Percentiles rank a stretch among this genome's conserved stretches.
Evolutionary conservation across 2,329 filamentous ascomycete species (phyloP).

Genomic region (Annulohypoxylon truncatum): DNA sequence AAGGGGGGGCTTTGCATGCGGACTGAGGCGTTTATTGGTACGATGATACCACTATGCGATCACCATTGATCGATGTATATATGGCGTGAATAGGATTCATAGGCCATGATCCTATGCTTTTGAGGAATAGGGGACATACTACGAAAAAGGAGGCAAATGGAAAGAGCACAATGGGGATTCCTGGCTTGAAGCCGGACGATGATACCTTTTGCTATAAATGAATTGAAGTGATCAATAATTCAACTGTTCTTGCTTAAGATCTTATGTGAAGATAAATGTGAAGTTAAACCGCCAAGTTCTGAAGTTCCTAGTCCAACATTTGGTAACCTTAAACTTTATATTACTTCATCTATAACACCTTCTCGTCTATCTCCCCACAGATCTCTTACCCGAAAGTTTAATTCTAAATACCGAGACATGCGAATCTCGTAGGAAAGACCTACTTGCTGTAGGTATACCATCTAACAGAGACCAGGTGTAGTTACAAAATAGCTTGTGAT

Average conservation of each 20-base stretch:
- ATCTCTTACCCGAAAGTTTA: slow-evolving; percentile 2
- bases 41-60: slow-evolving; percentile 34
- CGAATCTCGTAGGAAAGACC: background rate
- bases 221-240: slow-evolving; percentile 14
- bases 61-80: slow-evolving; percentile 32
- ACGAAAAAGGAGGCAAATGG: slow-evolving; percentile 12
- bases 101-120: slow-evolving; percentile 11
- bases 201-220: slow-evolving; percentile 34
- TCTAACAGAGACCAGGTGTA: background rate
- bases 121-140: slow-evolving; percentile 5
- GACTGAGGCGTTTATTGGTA: slow-evolving; percentile 37
- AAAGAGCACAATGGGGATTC: slow-evolving; percentile 29
- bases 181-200: slow-evolving; percentile 30
- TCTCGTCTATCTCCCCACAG: background rate
- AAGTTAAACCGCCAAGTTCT: background rate
- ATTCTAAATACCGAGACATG: background rate
- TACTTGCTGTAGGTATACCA: too few relatives aligned
- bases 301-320: background rate
- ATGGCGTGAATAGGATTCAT: slow-evolving; percentile 4
- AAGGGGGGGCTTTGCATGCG: slow-evolving; percentile 26
- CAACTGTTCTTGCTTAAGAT: background rate
- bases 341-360: slow-evolving; percentile 1
- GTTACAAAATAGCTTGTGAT: background rate
- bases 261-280: background rate
- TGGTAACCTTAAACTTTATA: background rate